These are phyloP conservation scores for Diplosphaera chodatii DNA, from an alignment of 139 green algal genomes.

Conservation along the genomic window DNA sequence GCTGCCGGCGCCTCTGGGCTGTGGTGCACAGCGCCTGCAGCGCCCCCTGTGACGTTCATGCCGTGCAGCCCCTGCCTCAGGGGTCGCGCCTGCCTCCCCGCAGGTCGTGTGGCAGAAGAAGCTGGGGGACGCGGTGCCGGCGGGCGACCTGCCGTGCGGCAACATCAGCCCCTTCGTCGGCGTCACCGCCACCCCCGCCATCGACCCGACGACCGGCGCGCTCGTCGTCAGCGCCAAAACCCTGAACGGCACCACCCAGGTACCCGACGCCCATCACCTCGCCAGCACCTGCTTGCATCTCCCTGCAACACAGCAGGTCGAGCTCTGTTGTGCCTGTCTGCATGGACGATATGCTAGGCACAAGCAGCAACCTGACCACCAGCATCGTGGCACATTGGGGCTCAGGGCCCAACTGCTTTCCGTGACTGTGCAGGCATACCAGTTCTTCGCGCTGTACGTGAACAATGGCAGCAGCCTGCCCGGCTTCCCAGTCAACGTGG, in stretches of 20 bases:
- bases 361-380: no score
- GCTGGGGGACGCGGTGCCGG: not conserved
- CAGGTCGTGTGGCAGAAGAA: not conserved
- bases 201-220: not conserved
- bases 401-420: no score
- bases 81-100: not conserved
- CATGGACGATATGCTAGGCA: no score
- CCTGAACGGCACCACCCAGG: not conserved
- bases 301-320: no score
- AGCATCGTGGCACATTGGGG: no score
- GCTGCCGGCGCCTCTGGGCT: no score
- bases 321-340: no score
- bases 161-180: not conserved
- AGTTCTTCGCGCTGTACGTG: not conserved
- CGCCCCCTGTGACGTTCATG: no score
- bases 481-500: not conserved
- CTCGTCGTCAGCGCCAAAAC: not conserved
- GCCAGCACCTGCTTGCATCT: no score
- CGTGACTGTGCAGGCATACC: not conserved
- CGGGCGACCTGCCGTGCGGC: not conserved
- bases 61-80: no score
- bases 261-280: no score
- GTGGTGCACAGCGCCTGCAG: no score
- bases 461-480: not conserved
- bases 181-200: not conserved